phyloP scores from a whole-genome alignment of 129 eudicot species.

The Pseudognaphalium luteoalbum region DNA sequence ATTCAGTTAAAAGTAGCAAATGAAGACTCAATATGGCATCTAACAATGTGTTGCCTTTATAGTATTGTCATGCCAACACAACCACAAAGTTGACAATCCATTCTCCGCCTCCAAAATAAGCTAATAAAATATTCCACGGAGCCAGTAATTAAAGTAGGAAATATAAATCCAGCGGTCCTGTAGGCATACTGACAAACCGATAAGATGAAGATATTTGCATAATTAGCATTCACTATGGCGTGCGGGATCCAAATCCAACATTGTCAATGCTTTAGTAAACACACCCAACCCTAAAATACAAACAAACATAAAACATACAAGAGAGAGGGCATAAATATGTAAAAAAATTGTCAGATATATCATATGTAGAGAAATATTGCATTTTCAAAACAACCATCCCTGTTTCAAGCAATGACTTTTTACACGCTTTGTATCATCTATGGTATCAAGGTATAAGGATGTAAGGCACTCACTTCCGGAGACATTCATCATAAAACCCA shows the following conservation, averaged over 20 bases:
- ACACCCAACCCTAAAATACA: not conserved
- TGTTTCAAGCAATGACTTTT: not conserved
- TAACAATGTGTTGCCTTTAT: not conserved
- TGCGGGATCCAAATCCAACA: not conserved
- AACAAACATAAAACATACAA: not conserved
- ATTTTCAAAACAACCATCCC: not conserved
- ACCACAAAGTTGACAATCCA: not conserved
- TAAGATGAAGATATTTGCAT: not conserved
- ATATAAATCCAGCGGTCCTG: not conserved
- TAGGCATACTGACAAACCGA: not conserved
- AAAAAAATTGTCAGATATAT: not conserved
- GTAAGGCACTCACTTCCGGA: conserved; percentile 66
- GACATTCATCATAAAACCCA: conserved; percentile 88
- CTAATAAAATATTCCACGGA: not conserved
- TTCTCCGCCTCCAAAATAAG: not conserved
- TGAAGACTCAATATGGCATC: not conserved
- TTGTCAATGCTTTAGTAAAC: not conserved
- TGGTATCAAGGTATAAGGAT: not conserved
- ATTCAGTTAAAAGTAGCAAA: not conserved
- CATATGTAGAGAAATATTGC: not conserved
- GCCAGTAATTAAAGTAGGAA: not conserved
- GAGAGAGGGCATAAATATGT: not conserved
- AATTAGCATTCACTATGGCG: not conserved
- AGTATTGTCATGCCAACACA: not conserved
- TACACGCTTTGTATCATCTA: not conserved